Base-by-base conservation (phyloP, 1,284 basidiomycete species). In the Tylopilus orsonianus region DNA sequence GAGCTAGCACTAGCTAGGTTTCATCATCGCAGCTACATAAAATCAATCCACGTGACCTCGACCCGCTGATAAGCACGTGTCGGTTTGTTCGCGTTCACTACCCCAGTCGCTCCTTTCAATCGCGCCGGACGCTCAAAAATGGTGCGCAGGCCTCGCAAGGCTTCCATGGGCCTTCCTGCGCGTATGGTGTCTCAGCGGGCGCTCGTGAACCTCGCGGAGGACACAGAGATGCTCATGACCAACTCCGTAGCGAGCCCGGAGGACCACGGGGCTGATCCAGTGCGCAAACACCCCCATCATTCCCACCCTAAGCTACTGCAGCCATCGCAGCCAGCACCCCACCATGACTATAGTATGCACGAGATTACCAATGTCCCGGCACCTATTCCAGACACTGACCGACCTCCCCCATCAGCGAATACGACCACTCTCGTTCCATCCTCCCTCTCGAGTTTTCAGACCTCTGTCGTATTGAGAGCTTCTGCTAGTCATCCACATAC, bases 341-440 rank as follows among this genome's bases (percentile, higher is more conserved):
- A 64, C 33, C 48, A 50, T 20, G 62, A 66, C 42, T 68, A 67
- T 24, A 59, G 54, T 19, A 53, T 22, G 26, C 65, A 71, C 37
- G 66, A 73, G 48, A 64, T 72, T 29, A 73, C 75, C 27, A 65
- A 73, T 22, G 68, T 83, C 38, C 80, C 81, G n/a, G 72, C 74
- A 55, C 80, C 81, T 43, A 70, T 75, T 37, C 79, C 81, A 26
- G 77, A 80, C 44, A 74, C 73, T 23, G 75, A 75, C 34, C 18
- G 64, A 23, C 50, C 64, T 44, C 51, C 60, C 33, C 52, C 61
- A 8, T 57, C 54, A 38, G 45, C 35, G 36, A 39, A 51, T 18
- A 36, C 50, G 18, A 35, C 46, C 19, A 58, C 49, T 14, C 16
- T 41, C 39, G 20, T 35, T 43, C 35, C 44, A 6, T 13, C 44